These are phyloP conservation scores for Trypanosoma brucei DNA, from an alignment of 208 protist genomes.

Conservation along the genomic window DNA sequence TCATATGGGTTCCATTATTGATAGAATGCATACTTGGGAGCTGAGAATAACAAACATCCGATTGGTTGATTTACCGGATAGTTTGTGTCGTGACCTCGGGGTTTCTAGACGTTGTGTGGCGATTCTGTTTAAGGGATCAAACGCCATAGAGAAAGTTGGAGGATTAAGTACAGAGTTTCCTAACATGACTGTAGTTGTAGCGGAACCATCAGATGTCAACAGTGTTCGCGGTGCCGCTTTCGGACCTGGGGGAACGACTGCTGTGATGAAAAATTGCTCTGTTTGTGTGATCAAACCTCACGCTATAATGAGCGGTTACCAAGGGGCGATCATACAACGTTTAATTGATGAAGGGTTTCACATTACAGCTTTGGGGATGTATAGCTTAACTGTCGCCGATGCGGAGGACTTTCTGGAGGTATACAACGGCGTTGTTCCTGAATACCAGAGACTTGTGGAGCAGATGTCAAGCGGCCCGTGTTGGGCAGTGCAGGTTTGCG, in stretches of 20 bases:
- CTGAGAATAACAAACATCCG: conserved; percentile 70
- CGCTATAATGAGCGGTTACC: conserved; percentile 83
- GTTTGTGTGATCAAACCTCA: conserved; percentile 95
- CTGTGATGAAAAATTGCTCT: conserved; percentile 84
- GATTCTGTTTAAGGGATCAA: conserved; percentile 53
- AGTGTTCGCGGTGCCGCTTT: conserved; percentile 31
- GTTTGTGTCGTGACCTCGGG: conserved; percentile 29
- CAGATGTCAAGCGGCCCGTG: conserved; percentile 86
- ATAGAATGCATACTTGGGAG: conserved; percentile 42
- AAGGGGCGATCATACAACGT: conserved; percentile 87
- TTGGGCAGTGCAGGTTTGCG: conserved; percentile 86
- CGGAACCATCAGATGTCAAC: conserved; percentile 30
- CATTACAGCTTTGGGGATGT: conserved; percentile 88
- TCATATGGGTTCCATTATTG: conserved; percentile 44
- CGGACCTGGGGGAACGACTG: conserved; percentile 69
- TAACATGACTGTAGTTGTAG: conserved; percentile 34
- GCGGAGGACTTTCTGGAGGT: conserved; percentile 96
- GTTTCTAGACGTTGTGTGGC: conserved; percentile 43
- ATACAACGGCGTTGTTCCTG: conserved; percentile 94
- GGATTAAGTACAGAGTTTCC: conserved; percentile 28
- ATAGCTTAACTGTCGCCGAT: conserved; percentile 84
- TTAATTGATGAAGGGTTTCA: conserved; percentile 91
- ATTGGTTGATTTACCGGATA: conserved; percentile 54
- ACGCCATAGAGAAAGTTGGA: conserved; percentile 48
- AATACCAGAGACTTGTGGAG: conserved; percentile 91